Base-by-base conservation (phyloP, 2,329 filamentous ascomycete genomes). In the Ceratocystis papillata region DNA sequence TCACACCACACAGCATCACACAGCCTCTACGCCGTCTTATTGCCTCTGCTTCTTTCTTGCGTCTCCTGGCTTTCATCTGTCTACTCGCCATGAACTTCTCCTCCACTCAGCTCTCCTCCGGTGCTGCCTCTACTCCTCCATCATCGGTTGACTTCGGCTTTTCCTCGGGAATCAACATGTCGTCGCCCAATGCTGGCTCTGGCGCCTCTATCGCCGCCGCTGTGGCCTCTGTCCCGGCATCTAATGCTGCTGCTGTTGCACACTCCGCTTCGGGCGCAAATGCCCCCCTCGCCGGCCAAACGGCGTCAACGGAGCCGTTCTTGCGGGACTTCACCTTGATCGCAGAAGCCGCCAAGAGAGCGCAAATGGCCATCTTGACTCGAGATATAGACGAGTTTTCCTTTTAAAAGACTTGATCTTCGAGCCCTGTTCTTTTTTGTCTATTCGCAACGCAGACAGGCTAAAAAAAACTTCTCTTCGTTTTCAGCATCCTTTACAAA, bases 331-430 rank as follows among this genome's bases (percentile, higher is more conserved):
- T 93, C 72, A 93, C 83, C 67, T 83, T 96, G 37, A 83, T 96
- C 53, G 92, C 92, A 45, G 93, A 97, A 79, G 93, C 93, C 1
- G 93, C 91, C 55, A 96, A 96, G 77, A 82, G 92, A 53, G 93
- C 93, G 8, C 90, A 96, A 76, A 89, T 96, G 80, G 90, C 90
- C 53, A 86, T 91, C 72, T 79, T 96, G 74, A 88, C 92, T 80
- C 83, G 92, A 69, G 93, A 96, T 75, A 81, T 97, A 73, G 90
- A 90, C 72, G 83, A 85, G 69, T 81, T 88, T 72, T 84, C 83
- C 64, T 76, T 90, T 60, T 83, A 10, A 50, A 10, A 50, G 15
- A 10, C 4, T 5, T 10, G 48, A 22, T 20, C 7, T 53, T 17
- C n/a, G 7, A n/a, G 17, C 10, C 48, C 10, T 53, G 7, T 22